Conservation (phyloP, 106 monocot species). For the Platanthera guangdongensis region DNA sequence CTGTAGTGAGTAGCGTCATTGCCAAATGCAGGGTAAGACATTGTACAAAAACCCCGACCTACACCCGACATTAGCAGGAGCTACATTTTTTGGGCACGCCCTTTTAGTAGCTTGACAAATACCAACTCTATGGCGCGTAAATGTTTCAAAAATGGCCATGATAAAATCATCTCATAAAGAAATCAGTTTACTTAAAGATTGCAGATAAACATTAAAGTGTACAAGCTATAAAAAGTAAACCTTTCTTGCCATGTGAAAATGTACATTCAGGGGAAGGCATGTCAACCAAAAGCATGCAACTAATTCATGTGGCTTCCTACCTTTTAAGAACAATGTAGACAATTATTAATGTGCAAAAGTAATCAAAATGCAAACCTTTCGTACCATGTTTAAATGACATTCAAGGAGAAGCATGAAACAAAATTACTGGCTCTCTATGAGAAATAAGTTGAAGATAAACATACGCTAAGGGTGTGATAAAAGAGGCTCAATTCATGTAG, state of each 20-base stretch:
- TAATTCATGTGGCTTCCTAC: not conserved
- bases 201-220: not conserved
- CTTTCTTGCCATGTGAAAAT: not conserved
- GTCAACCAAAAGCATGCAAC: slow-evolving; percentile 5
- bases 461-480: too few species aligned
- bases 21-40: too few species aligned
- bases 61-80: too few species aligned
- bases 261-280: not conserved
- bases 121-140: too few species aligned
- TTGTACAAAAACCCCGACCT: too few species aligned
- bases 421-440: not conserved
- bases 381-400: too few species aligned
- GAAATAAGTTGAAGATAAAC: not conserved
- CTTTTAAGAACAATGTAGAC: too few species aligned
- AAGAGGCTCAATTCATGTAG: not conserved
- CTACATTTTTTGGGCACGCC: too few species aligned
- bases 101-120: too few species aligned
- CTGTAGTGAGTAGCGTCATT: too few species aligned
- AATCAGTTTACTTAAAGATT: not conserved
- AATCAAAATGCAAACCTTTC: too few species aligned
- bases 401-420: not conserved
- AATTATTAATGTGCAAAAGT: too few species aligned
- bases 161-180: not conserved
- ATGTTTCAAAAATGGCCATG: not conserved
- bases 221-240: not conserved